Conservation (phyloP, 352 stramenopile species). For the Phytophthora palmivora region DNA sequence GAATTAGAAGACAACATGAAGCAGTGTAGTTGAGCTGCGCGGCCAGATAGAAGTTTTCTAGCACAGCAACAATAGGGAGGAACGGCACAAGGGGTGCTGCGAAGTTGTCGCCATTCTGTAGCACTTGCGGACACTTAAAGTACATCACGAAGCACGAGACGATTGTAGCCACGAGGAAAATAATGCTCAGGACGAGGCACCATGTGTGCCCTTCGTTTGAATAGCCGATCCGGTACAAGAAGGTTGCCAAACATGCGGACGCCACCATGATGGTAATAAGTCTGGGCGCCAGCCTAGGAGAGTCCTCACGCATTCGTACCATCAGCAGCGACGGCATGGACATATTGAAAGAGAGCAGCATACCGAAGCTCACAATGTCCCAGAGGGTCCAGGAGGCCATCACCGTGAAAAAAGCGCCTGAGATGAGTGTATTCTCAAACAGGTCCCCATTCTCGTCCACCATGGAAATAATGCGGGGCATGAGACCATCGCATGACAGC, state of each 20-base stretch:
- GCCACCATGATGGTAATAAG: conserved; percentile 52
- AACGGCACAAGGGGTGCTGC: conserved; percentile 72
- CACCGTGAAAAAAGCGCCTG: conserved; percentile 66
- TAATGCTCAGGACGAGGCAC: conserved; percentile 47
- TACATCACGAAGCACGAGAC: conserved; percentile 37
- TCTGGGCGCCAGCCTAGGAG: conserved; percentile 45
- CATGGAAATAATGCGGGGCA: conserved; percentile 91
- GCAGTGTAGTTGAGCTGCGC: conserved; percentile 54
- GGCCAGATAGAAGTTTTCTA: conserved; percentile 76
- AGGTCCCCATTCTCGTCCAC: conserved; percentile 85
- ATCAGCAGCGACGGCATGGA: conserved; percentile 81
- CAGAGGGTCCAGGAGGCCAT: conserved; percentile 78
- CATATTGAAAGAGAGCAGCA: conserved; percentile 89
- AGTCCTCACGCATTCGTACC: conserved; percentile 64
- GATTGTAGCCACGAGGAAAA: conserved; percentile 57
- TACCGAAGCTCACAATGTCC: conserved; percentile 90
- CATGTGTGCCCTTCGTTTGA: conserved; percentile 34
- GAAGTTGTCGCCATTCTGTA: conserved; percentile 63
- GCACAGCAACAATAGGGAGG: conserved; percentile 52
- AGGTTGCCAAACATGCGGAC: conserved; percentile 44
- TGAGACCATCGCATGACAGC: conserved; percentile 92
- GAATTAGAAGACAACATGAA: conserved; percentile 72
- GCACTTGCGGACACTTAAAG: conserved; percentile 66
- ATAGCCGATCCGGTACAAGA: conserved; percentile 72
- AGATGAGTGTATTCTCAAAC: conserved; percentile 80